Evolutionary conservation across 2,329 filamentous ascomycete species (phyloP), one percentile per base, ranked within the genome.

Genomic region (Colletotrichum sp.): DNA sequence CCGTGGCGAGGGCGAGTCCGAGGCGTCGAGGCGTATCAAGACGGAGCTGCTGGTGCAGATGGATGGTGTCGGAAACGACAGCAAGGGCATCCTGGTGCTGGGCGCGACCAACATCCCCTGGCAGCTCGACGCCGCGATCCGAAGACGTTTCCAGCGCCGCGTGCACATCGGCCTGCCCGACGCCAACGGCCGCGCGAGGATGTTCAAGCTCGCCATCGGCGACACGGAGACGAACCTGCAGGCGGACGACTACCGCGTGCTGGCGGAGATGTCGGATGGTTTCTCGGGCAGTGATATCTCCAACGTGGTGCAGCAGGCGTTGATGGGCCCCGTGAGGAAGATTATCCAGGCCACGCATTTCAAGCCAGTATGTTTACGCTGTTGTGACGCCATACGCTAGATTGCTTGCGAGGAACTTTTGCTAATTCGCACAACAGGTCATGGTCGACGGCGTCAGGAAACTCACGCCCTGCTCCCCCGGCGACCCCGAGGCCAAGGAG

Each of bases 331-430:
- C 3, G 95, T 99, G 77, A 91, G 97, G 77, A 98, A 98, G 86
- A 99, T 99, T 80, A 94, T 99, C 84, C 98, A 96, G 78, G 96
- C 97, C 21, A 99, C 97, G 69, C 97, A 99, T 87, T 99, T 99
- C 87, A 98, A 98, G 85, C 93, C 95, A 88, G 96, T 96, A 88
- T 60, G 87, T 84, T 32, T n/a, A 10, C 10, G 2, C 13, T 28
- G 26, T 49, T 2, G 18, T 36, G 12, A 64, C n/a, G 10, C 21
- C 7, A 34, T 7, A 26, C 10, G 18, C n/a, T 13, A n/a, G 28
- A 62, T n/a, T 12, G 8, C 57, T 12, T 9, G 57, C n/a, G 30
- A 39, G 24, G 9, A 16, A 39, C 28, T 12, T 39, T 26, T 39
- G 21, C 62, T 64, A 44, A 64, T 24, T 39, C 39, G 26, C 16